Evolutionary conservation across 164 flowering plant species (phyloP).

Genomic region (Warburgia ugandensis): DNA sequence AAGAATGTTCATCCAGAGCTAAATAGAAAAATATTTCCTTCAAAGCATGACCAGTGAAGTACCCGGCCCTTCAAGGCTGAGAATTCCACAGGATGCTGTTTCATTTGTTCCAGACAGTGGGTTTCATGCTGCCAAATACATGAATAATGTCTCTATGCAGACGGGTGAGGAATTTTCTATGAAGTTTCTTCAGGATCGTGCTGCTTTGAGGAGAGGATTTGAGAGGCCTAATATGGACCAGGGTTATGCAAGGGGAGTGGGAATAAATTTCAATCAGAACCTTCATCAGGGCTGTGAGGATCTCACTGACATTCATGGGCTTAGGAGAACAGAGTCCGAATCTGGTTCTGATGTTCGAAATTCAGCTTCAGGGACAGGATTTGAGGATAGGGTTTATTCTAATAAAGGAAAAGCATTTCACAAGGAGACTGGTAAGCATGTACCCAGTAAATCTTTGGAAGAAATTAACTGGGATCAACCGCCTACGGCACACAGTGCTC

Average conservation of each 20-base stretch:
- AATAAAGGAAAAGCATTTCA: constrained; percentile 22
- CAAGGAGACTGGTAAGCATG: constrained; percentile 15
- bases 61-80: constrained; percentile 25
- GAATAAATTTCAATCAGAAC: constrained; percentile 20
- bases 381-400: constrained; percentile 13
- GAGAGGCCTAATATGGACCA: constrained; percentile 16
- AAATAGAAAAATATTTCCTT: background rate
- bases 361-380: constrained; percentile 5
- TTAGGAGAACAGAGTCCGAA: constrained; percentile 30
- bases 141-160: constrained; percentile 46
- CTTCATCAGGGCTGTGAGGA: constrained; percentile 30
- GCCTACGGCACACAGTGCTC: constrained; percentile 10
- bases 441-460: constrained; percentile 12
- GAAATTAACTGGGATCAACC: constrained; percentile 20
- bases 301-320: constrained; percentile 37
- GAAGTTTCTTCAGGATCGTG: constrained; percentile 53
- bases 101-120: constrained; percentile 7
- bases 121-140: constrained; percentile 10
- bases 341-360: constrained; percentile 18
- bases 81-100: constrained; percentile 20
- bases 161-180: constrained; percentile 79
- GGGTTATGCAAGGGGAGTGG: constrained; percentile 15
- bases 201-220: constrained; percentile 20
- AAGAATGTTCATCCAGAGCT: constrained; percentile 4
- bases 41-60: constrained; percentile 31